Conservation (phyloP, 2,329 filamentous ascomycete species). For the Scleromitrula shiraiana region DNA sequence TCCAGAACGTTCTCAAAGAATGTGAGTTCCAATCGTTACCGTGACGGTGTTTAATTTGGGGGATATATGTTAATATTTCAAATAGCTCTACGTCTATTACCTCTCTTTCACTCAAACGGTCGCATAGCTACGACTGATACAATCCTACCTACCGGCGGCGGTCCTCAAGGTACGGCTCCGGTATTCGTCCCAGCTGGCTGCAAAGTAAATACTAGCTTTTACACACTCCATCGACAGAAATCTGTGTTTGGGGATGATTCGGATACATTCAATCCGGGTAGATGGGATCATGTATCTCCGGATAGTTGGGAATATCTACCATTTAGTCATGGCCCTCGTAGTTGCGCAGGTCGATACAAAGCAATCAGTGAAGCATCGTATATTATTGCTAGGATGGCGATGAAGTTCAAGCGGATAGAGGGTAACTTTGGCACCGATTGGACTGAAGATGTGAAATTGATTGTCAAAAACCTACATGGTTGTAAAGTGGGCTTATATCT, state of each 20-base stretch:
- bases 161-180: constrained; percentile 9
- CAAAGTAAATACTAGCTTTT: neutral
- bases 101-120: constrained; percentile 15
- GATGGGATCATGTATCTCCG: constrained; percentile 60
- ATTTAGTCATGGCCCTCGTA: constrained; percentile 60
- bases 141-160: constrained; percentile 15
- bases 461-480: constrained; percentile 9
- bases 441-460: constrained; percentile 6
- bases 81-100: constrained; percentile 18
- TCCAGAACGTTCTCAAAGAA: neutral
- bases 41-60: neutral
- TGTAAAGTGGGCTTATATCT: no score
- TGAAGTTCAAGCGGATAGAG: constrained; percentile 10
- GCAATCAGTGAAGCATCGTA: constrained; percentile 13
- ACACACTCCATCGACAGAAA: constrained; percentile 1
- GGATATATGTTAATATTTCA: neutral
- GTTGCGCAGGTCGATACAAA: constrained; percentile 52
- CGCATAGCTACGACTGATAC: constrained; percentile 12
- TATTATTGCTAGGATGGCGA: constrained; percentile 11
- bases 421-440: constrained; percentile 5
- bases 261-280: constrained; percentile 62
- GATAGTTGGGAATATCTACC: constrained; percentile 55
- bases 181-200: constrained; percentile 12
- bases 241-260: constrained; percentile 60
- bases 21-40: neutral